Evolutionary conservation across 1,284 basidiomycete species (phyloP), one percentile per base, ranked within the genome.

Genomic region (Microbotryum scabiosae): DNA sequence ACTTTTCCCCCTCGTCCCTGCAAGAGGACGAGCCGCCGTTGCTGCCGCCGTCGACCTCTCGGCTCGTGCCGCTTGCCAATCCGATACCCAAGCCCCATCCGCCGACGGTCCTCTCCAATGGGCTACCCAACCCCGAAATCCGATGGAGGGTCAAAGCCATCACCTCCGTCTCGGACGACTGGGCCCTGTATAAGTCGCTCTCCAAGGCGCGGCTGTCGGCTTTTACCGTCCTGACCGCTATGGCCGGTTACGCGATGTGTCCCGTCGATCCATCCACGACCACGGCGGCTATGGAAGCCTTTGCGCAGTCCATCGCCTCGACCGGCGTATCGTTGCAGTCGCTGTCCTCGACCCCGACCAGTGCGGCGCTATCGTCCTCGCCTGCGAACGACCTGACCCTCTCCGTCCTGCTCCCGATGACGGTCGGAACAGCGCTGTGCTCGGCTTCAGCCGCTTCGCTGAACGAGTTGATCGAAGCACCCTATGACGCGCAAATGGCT

Each of bases 401-500:
- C n/a, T 65, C 65, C 9, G 69, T 67, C 26, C 81, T 99, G 5
- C 80, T 97, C 7, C 85, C 88, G 9, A 88, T 94, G 0, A 90
- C 92, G 0, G 75, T 86, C 32, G 96, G 96, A 45, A 97, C 93
- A 0, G 84, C 86, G 0, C 80, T 98, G 44, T 97, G 92, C 73
- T 88, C 87, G 5, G 88, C 92, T 1, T 89, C 91, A 0, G 96
- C 96, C 26, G 97, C 97, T 74, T 82, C 93, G 0, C 80, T 97
- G 69, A 99, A 99, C 76, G 92, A 99, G 75, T 78, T 98, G 4
- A 85, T 93, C 71, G 96, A 99, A 75, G 81, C 89, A 4, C 96
- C 96, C 0, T 89, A 94, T 65, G 96, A 99, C 73, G 92, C 96
- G 0, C 96, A 99, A 75, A 98, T 97, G 85, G 81, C 85, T 0